Conservation (phyloP, 2,329 filamentous ascomycete species). For the Colletotrichum sp. region DNA sequence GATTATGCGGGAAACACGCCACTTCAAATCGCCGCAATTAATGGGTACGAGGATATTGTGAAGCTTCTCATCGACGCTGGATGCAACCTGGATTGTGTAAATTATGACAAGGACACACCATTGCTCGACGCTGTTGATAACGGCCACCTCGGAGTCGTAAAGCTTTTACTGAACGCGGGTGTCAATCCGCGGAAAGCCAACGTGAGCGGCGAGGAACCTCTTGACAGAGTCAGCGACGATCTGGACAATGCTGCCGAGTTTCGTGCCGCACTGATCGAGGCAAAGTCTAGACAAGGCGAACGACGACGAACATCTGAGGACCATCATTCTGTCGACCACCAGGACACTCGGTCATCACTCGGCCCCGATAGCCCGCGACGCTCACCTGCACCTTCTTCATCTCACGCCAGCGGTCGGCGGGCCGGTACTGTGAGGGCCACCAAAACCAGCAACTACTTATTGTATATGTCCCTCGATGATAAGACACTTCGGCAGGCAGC, state of each 20-base stretch:
- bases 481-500: constrained; percentile 66
- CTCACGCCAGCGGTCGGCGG: constrained; percentile 48
- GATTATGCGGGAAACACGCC: constrained; percentile 98
- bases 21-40: constrained; percentile 88
- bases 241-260: constrained; percentile 83
- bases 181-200: constrained; percentile 93
- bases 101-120: constrained; percentile 88
- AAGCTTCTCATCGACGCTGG: constrained; percentile 84
- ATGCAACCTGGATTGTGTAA: constrained; percentile 81
- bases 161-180: constrained; percentile 80
- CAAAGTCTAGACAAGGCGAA: constrained; percentile 60
- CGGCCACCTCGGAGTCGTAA: constrained; percentile 87
- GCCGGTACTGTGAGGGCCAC: constrained; percentile 62
- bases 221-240: constrained; percentile 80
- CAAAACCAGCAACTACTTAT: constrained; percentile 67
- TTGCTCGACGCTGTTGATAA: constrained; percentile 97
- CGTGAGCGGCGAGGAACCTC: constrained; percentile 88
- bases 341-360: constrained; percentile 57
- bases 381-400: constrained; percentile 52
- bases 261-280: constrained; percentile 68
- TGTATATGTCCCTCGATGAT: constrained; percentile 69
- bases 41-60: constrained; percentile 87
- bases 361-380: constrained; percentile 63
- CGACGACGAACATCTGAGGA: constrained; percentile 64
- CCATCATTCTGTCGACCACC: constrained; percentile 51